Percentiles rank a stretch among this genome's conserved stretches.
Evolutionary conservation across 192 early-diverging fungal genomes (phyloP).

Genomic region (Helicostylum pulchrum): DNA sequence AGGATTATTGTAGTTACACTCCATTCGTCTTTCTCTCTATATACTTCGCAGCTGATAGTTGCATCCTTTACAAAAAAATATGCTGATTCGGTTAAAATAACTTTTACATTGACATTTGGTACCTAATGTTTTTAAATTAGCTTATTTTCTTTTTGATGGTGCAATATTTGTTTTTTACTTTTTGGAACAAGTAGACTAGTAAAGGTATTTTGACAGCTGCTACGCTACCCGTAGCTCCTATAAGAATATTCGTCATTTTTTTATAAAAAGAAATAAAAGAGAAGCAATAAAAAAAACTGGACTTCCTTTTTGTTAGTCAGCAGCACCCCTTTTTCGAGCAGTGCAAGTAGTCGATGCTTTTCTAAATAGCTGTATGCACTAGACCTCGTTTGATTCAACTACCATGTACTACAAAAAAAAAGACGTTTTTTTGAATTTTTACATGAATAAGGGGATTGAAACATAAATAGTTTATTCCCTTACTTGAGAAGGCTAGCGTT

Average conservation of each 20-base stretch:
- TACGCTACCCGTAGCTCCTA: slow-evolving; percentile 87
- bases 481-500: too few relatives aligned
- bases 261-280: too few relatives aligned
- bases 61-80: slow-evolving; percentile 79
- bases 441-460: too few relatives aligned
- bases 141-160: background rate
- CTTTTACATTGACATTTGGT: slow-evolving; percentile 64
- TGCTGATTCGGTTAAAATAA: slow-evolving; percentile 79
- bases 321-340: too few relatives aligned
- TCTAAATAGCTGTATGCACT: too few relatives aligned
- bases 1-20: slow-evolving; percentile 38
- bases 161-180: background rate
- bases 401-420: too few relatives aligned
- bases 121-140: slow-evolving; percentile 16
- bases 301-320: background rate
- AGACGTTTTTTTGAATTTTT: too few relatives aligned
- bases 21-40: slow-evolving; percentile 92
- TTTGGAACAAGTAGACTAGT: slow-evolving; percentile 52
- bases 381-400: too few relatives aligned
- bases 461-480: too few relatives aligned
- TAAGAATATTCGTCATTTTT: slow-evolving; percentile 50
- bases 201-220: slow-evolving; percentile 85
- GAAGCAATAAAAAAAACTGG: background rate
- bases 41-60: slow-evolving; percentile 49
- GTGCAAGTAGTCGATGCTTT: too few relatives aligned